These are phyloP conservation scores for Sarcomyxa edulis DNA, from an alignment of 768 basidiomycete genomes.

Conservation along the genomic window DNA sequence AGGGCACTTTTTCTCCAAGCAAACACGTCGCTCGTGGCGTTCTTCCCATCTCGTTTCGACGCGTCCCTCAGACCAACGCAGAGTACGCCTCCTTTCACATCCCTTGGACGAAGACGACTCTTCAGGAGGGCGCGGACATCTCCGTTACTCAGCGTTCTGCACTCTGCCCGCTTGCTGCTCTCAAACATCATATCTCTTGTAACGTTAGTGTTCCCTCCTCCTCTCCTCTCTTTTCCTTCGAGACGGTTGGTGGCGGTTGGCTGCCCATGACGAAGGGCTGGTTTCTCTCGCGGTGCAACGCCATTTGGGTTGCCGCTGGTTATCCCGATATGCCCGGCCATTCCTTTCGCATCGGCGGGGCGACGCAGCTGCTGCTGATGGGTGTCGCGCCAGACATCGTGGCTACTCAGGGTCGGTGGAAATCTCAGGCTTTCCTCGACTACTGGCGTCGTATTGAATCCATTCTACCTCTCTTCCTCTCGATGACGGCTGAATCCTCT, in stretches of 20 bases:
- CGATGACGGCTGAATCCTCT: too few relatives aligned
- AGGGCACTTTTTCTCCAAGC: constrained; percentile 8
- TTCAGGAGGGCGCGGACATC: constrained; percentile 18
- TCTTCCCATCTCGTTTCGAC: constrained; percentile 1
- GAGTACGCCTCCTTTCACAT: constrained; percentile 20
- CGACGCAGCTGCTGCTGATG: constrained; percentile 18
- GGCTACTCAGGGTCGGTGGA: constrained; percentile 28
- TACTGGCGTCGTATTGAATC: constrained; percentile 22
- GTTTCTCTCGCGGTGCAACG: constrained; percentile 10
- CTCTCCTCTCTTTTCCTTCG: constrained; percentile 13
- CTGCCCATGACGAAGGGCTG: constrained; percentile 7
- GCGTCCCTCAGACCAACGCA: neutral
- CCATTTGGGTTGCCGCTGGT: constrained; percentile 11
- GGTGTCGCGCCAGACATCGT: constrained; percentile 25
- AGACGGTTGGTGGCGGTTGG: neutral
- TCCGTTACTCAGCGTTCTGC: constrained; percentile 14
- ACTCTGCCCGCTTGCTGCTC: constrained; percentile 12
- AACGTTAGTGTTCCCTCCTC: constrained; percentile 12
- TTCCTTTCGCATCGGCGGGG: constrained; percentile 21
- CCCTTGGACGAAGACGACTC: constrained; percentile 30
- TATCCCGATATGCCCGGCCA: constrained; percentile 13
- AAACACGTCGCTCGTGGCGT: constrained; percentile 10
- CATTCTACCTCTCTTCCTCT: constrained; percentile 14
- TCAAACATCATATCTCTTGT: constrained; percentile 15
- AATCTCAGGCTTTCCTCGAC: constrained; percentile 20